Base-by-base conservation (phyloP, 345 rosid species). In the Anastatica hierochuntica region DNA sequence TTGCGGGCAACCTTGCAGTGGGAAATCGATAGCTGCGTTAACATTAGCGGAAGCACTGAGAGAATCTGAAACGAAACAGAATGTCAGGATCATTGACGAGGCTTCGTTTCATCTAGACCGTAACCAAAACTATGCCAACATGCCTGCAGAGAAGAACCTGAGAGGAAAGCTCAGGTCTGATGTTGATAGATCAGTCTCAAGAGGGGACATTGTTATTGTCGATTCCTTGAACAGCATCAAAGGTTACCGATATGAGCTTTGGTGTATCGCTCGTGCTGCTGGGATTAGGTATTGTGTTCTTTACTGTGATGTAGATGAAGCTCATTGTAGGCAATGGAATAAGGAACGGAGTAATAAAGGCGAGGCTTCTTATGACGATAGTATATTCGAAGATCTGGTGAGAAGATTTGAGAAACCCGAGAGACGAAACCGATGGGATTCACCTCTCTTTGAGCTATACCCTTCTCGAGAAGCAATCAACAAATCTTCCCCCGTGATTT, bases 1-100 rank as follows among this genome's bases (percentile, higher is more conserved):
- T 29, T 88, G 90, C 63, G 95, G 99, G 63, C 95, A 94, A 67
- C 97, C 94, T 13, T 80, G 99, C 66, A 85, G 99, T 40, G 97
- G 95, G 35, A 94, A 94, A 64, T 94, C 97, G 0, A 68, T 49
- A 2, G 94, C 89, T 21, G 87, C 86, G 4, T 40, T 56, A 24
- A 76, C 79, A 65, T 74, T 94, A 14, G 75, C 75, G 3, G 87
- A 82, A 71, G 66, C 85, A 26, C 74, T 94, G 34, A 79, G 64
- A 69, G 89, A 81, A 45, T 78, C 82, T 0, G 95, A 88, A 18
- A 71, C 79, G 0, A 88, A 76, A 26, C 81, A 77, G 10, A 60
- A 55, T 1, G 76, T 82, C 11, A 80, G 87, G 68, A 71, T 83
- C 51, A 71, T 92, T 23, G 79, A 81, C 41, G 98, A 92, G 65